Percentiles rank a stretch among this genome's conserved stretches.
These are phyloP conservation scores for Allium sativum DNA, from an alignment of 106 monocot genomes.

Conservation along the genomic window DNA sequence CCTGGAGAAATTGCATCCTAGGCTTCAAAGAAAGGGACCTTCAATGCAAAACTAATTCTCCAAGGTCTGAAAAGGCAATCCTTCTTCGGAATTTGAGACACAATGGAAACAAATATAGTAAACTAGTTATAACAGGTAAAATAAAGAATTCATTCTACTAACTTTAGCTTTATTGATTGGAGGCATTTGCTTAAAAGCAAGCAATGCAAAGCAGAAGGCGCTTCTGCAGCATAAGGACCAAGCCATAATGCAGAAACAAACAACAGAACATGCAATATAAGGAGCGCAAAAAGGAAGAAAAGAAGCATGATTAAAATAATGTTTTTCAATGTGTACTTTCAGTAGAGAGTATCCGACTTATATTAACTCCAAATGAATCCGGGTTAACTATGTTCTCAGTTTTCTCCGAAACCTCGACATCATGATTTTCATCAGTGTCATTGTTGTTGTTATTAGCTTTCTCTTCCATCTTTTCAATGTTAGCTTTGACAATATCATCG, in stretches of 20 bases:
- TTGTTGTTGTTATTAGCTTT: neutral
- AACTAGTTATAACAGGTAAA: no score
- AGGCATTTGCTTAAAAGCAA: no score
- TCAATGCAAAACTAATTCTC: no score
- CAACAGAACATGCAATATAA: slow-evolving; percentile 6
- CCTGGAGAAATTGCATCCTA: no score
- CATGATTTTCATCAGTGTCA: neutral
- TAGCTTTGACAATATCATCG: neutral
- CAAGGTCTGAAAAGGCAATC: no score
- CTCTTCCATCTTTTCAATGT: neutral
- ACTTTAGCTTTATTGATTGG: no score
- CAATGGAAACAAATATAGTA: no score
- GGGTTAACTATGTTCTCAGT: slow-evolving; percentile 20
- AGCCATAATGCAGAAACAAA: neutral
- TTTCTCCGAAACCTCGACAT: slow-evolving; percentile 10
- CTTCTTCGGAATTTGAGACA: no score
- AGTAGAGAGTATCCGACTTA: slow-evolving; percentile 49
- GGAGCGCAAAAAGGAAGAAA: neutral
- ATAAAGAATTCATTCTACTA: no score
- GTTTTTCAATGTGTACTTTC: slow-evolving; percentile 50
- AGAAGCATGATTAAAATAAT: slow-evolving; percentile 6
- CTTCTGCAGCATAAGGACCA: neutral
- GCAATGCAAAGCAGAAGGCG: no score
- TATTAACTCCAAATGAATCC: slow-evolving; percentile 23
- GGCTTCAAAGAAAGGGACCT: no score